These are phyloP conservation scores for Termitomyces sp. DNA, from an alignment of 1,284 basidiomycete species.

Conservation along the genomic window DNA sequence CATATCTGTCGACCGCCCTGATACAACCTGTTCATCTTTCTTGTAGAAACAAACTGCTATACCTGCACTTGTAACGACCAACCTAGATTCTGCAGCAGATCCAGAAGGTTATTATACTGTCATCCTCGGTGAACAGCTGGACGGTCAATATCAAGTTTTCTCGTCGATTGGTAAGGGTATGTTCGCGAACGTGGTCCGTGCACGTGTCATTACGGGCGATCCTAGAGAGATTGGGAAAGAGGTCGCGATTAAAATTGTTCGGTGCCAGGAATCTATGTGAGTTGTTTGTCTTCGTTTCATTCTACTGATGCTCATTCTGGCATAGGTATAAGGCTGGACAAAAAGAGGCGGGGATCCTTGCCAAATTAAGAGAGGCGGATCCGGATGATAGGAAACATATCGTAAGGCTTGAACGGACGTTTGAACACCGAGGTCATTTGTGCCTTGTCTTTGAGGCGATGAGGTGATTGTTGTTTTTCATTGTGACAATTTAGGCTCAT, in stretches of 20 bases:
- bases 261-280: constrained; percentile 95
- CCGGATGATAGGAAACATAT: constrained; percentile 97
- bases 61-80: constrained; percentile 65
- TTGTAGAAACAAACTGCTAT: constrained; percentile 42
- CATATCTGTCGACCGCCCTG: constrained; percentile 12
- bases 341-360: constrained; percentile 89
- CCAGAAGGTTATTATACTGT: constrained; percentile 94
- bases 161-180: constrained; percentile 96
- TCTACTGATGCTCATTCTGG: constrained; percentile 1
- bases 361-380: constrained; percentile 83
- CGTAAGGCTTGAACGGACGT: constrained; percentile 86
- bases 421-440: constrained; percentile 95
- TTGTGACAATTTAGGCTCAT: neutral
- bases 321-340: constrained; percentile 89
- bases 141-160: constrained; percentile 93
- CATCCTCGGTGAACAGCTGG: constrained; percentile 92
- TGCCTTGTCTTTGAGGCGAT: constrained; percentile 96
- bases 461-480: constrained; percentile 49
- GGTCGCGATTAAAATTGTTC: constrained; percentile 97
- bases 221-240: constrained; percentile 65
- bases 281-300: constrained; percentile 28
- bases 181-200: constrained; percentile 96
- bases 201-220: constrained; percentile 77
- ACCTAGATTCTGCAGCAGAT: constrained; percentile 74
- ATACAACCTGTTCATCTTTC: neutral